Percentiles rank a stretch among this genome's conserved stretches.
Conservation (phyloP, 139 green algal species). For the Coelastrella sp. region DNA sequence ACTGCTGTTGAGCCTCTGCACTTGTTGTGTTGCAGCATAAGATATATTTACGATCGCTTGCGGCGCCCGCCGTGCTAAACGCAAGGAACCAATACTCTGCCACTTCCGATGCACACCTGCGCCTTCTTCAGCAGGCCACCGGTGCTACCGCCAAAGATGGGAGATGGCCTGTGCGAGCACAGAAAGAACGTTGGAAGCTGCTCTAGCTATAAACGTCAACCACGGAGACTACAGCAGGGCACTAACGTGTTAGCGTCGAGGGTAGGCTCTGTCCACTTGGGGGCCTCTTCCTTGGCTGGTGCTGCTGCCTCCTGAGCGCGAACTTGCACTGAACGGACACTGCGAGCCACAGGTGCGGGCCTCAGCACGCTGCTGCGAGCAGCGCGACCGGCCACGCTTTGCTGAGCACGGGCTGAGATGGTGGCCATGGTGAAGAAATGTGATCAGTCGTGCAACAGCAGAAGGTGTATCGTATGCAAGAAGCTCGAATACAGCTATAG, state of each 20-base stretch:
- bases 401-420: constrained; percentile 24
- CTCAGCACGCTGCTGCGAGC: constrained; percentile 9
- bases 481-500: background rate
- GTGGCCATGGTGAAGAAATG: background rate
- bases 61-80: too few species aligned
- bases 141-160: constrained; percentile 98
- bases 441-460: background rate
- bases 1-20: background rate
- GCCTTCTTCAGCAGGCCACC: constrained; percentile 97
- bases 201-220: background rate
- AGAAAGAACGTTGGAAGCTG: too few species aligned
- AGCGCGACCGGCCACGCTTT: background rate
- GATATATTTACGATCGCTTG: too few species aligned
- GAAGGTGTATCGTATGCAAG: background rate
- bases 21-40: too few species aligned
- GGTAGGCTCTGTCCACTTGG: constrained; percentile 82
- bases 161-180: constrained; percentile 70
- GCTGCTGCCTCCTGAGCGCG: constrained; percentile 65
- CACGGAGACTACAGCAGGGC: background rate
- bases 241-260: constrained; percentile 87
- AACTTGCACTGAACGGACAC: constrained; percentile 57
- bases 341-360: constrained; percentile 3
- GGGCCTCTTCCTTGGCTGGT: constrained; percentile 50
- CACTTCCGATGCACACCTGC: constrained; percentile 68
- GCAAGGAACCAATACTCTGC: too few species aligned